A percentile compares a stretch with the other conserved stretches of the same genome.
Conservation (phyloP, 257 asterid genomes). For the Nicotiana paniculata region DNA sequence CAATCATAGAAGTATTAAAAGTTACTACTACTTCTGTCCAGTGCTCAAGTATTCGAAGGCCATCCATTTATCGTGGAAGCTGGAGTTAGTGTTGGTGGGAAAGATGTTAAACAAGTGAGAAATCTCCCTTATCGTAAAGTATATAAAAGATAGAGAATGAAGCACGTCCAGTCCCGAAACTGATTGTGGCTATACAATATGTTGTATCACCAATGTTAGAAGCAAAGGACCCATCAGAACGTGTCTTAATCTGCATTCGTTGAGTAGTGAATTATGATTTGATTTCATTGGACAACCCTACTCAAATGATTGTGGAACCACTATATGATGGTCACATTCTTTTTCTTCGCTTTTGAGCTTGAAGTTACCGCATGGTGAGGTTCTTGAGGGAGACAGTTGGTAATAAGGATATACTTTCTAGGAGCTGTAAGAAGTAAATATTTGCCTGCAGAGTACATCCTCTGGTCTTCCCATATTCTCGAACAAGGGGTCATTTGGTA, state of each 20-base stretch:
- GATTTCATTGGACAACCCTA: neutral
- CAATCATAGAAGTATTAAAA: neutral
- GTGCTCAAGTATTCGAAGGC: conserved; percentile 95
- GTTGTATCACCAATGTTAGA: neutral
- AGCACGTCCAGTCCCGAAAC: neutral
- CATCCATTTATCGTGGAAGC: conserved; percentile 94
- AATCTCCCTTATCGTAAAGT: neutral
- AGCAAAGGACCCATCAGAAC: neutral
- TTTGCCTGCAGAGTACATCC: neutral
- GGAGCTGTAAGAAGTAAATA: neutral
- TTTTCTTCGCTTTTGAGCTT: neutral
- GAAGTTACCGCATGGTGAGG: neutral
- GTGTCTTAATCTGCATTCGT: neutral
- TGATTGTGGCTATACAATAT: neutral
- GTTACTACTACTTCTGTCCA: conserved; percentile 17
- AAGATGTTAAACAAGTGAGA: conserved; percentile 85
- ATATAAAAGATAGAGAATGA: neutral
- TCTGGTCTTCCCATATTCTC: neutral
- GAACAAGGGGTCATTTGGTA: too few species aligned
- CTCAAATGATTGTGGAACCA: neutral
- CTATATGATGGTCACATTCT: neutral
- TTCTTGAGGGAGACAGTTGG: neutral
- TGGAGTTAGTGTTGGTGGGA: conserved; percentile 90
- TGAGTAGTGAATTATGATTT: neutral
- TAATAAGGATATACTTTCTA: neutral